A percentile compares a stretch with the other conserved stretches of the same genome.
These are phyloP conservation scores for Flaveria brownii DNA, from an alignment of 129 eudicot species.

Conservation along the genomic window DNA sequence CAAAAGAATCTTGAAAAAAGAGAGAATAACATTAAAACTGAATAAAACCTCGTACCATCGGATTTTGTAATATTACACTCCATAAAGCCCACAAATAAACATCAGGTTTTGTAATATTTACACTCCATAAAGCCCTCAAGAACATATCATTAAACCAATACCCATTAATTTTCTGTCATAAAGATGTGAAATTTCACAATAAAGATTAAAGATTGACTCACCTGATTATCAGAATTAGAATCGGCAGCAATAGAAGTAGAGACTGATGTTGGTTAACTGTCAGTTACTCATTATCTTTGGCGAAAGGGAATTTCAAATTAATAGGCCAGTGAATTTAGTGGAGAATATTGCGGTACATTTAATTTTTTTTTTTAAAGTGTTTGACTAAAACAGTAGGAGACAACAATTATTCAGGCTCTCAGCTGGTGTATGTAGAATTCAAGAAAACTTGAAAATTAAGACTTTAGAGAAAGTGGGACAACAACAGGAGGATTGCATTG, in stretches of 20 bases:
- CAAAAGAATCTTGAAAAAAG: constrained; percentile 22
- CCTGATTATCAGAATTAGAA: constrained; percentile 38
- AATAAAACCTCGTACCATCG: neutral
- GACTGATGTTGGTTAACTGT: constrained; percentile 16
- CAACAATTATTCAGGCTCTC: constrained; percentile 8
- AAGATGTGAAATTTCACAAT: neutral
- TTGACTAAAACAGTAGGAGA: constrained; percentile 41
- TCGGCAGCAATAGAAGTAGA: constrained; percentile 21
- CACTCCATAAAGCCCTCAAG: constrained; percentile 2
- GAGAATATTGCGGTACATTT: constrained; percentile 27
- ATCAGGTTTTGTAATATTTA: neutral
- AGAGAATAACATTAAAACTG: neutral
- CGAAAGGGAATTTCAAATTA: neutral
- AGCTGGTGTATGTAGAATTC: constrained; percentile 17
- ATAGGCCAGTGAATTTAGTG: constrained; percentile 8
- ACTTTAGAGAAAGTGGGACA: constrained; percentile 26
- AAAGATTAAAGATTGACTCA: constrained; percentile 28
- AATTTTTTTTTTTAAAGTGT: neutral
- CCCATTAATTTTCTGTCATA: neutral
- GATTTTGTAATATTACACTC: neutral
- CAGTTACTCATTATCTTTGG: neutral
- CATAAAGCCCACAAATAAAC: constrained; percentile 3
- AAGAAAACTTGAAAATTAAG: constrained; percentile 30
- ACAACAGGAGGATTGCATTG: constrained; percentile 7
- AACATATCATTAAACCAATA: neutral